Conservation (phyloP, 441 rosid species). For the Gossypium gossypioides region DNA sequence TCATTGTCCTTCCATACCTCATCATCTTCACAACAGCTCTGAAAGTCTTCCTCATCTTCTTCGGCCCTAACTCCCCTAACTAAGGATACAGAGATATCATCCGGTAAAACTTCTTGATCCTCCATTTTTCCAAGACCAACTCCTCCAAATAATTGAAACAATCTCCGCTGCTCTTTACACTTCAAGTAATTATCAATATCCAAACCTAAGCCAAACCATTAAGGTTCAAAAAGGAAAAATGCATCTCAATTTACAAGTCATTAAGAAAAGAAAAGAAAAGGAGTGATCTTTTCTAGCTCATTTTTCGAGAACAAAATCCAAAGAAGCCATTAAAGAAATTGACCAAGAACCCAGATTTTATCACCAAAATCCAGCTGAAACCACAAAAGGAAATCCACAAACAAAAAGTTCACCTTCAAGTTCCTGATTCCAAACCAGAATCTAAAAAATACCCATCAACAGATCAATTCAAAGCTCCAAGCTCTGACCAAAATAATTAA, state of each 20-base stretch:
- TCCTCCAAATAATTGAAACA: neutral
- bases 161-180: conserved; percentile 11
- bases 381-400: neutral
- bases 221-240: neutral
- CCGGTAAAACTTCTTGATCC: conserved; percentile 26
- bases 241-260: conserved; percentile 15
- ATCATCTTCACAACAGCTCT: conserved; percentile 85
- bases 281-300: conserved; percentile 6
- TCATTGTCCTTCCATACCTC: conserved; percentile 75
- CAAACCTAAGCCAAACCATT: conserved; percentile 14
- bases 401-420: conserved; percentile 10
- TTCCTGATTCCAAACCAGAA: conserved; percentile 18
- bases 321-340: conserved; percentile 8
- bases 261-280: neutral
- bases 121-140: conserved; percentile 33
- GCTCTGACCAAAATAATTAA: neutral
- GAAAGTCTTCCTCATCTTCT: conserved; percentile 79
- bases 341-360: conserved; percentile 7
- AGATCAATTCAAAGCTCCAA: conserved; percentile 28
- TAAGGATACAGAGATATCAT: conserved; percentile 25
- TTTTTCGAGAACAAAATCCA: conserved; percentile 10
- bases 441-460: conserved; percentile 16
- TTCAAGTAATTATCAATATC: conserved; percentile 19
- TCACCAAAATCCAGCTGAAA: conserved; percentile 10
- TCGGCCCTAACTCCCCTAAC: conserved; percentile 34